Conservation (phyloP, 2,329 filamentous ascomycete genomes). For the Stachybotrys elegans region DNA sequence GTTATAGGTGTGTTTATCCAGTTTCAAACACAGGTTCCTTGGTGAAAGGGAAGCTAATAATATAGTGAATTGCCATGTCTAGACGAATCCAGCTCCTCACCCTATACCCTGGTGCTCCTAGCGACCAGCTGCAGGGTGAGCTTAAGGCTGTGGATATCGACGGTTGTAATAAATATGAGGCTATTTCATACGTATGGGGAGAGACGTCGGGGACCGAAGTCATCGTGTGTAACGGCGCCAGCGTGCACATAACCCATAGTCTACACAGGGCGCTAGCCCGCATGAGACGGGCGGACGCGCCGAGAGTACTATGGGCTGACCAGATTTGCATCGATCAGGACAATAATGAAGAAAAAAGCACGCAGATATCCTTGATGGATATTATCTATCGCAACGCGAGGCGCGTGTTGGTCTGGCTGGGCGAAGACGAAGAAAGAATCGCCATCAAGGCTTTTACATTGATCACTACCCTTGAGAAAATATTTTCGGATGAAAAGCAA, state of each 20-base stretch:
- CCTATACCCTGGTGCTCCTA: neutral
- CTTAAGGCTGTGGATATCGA: conserved; percentile 79
- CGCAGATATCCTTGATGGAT: conserved; percentile 10
- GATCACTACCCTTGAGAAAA: neutral
- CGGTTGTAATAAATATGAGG: conserved; percentile 55
- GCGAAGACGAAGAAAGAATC: conserved; percentile 1
- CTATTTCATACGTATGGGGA: conserved; percentile 1
- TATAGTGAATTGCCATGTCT: no score
- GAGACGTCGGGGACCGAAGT: neutral
- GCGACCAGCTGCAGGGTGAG: conserved; percentile 11
- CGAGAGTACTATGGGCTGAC: conserved; percentile 7
- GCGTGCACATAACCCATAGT: neutral
- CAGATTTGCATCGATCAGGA: conserved; percentile 11
- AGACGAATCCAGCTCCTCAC: neutral
- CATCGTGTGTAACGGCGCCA: neutral
- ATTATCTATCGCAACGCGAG: conserved; percentile 7
- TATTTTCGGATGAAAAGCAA: neutral
- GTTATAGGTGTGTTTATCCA: no score
- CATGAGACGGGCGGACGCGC: neutral
- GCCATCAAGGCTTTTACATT: neutral
- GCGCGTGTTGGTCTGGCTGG: conserved; percentile 7
- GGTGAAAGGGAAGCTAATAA: no score
- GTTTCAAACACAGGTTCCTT: no score
- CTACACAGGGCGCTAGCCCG: neutral
- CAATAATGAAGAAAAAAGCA: conserved; percentile 6